These are phyloP conservation scores for Brasenia schreberi DNA, from an alignment of 164 flowering plant genomes.

Conservation along the genomic window DNA sequence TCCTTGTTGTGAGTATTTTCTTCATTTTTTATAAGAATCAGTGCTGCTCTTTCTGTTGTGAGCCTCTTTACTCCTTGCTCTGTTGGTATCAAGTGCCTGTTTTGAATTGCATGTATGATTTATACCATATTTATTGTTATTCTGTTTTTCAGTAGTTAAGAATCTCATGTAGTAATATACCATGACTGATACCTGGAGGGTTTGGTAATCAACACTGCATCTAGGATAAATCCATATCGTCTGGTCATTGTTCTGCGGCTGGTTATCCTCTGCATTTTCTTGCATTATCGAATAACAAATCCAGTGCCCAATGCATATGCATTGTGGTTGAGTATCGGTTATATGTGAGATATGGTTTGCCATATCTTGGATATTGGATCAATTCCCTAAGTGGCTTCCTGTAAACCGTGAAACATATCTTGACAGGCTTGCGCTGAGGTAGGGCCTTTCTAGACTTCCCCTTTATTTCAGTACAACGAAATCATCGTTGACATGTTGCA, in stretches of 20 bases:
- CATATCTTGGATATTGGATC: slow-evolving; percentile 43
- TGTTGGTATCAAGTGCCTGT: not conserved
- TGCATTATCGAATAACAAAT: slow-evolving; percentile 43
- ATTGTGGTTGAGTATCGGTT: slow-evolving; percentile 43
- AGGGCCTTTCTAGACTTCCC: not conserved
- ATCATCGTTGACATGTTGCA: not conserved
- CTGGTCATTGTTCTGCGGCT: slow-evolving; percentile 43
- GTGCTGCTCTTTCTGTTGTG: too few species aligned
- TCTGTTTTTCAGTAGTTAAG: too few species aligned
- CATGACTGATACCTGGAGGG: too few species aligned
- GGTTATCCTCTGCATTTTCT: slow-evolving; percentile 28
- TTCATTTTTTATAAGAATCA: too few species aligned
- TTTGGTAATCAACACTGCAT: slow-evolving; percentile 5
- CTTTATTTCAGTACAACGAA: not conserved
- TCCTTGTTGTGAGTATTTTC: slow-evolving; percentile 25
- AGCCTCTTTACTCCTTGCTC: not conserved
- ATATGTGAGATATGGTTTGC: slow-evolving; percentile 56
- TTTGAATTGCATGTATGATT: too few species aligned
- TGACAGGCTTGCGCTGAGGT: slow-evolving; percentile 44
- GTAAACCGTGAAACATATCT: slow-evolving; percentile 44
- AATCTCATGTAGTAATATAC: too few species aligned
- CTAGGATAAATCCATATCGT: slow-evolving; percentile 41
- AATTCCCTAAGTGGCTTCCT: slow-evolving; percentile 49
- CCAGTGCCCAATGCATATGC: slow-evolving; percentile 41
- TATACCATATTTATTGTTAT: too few species aligned